A percentile compares a stretch with the other conserved stretches of the same genome.
phyloP scores from a whole-genome alignment of 2,329 filamentous ascomycete genomes.

The Trichoderma simmonsii region DNA sequence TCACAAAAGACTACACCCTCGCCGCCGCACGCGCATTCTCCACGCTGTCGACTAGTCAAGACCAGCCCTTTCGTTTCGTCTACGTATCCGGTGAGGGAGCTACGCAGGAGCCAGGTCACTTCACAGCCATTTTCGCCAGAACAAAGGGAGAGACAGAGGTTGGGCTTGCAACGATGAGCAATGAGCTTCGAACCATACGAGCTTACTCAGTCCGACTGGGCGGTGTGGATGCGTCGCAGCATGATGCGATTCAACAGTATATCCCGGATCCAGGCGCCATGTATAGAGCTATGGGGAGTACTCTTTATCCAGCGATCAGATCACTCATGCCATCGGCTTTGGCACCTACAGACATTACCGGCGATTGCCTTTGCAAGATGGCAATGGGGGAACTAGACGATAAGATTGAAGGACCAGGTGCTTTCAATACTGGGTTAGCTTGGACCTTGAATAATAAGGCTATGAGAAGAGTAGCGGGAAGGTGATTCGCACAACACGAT shows the following conservation, averaged over 20 bases:
- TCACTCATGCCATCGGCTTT: not conserved
- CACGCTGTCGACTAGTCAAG: not conserved
- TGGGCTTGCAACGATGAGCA: not conserved
- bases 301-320: not conserved
- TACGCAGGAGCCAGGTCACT: not conserved
- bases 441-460: not conserved
- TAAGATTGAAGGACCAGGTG: not conserved
- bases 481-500: not conserved
- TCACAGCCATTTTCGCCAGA: not conserved
- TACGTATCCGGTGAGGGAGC: not conserved
- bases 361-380: not conserved
- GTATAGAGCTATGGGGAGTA: not conserved
- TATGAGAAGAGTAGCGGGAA: not conserved
- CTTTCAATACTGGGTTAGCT: not conserved
- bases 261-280: not conserved
- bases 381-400: not conserved
- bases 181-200: not conserved
- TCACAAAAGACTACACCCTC: constrained; percentile 65
- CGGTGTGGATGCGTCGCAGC: not conserved
- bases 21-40: constrained; percentile 39
- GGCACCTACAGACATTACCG: not conserved
- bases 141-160: not conserved
- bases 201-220: not conserved
- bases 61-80: not conserved
- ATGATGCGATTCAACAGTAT: not conserved